phyloP scores from a whole-genome alignment of 108 stramenopile species.

The Epithemia pelagica region DNA sequence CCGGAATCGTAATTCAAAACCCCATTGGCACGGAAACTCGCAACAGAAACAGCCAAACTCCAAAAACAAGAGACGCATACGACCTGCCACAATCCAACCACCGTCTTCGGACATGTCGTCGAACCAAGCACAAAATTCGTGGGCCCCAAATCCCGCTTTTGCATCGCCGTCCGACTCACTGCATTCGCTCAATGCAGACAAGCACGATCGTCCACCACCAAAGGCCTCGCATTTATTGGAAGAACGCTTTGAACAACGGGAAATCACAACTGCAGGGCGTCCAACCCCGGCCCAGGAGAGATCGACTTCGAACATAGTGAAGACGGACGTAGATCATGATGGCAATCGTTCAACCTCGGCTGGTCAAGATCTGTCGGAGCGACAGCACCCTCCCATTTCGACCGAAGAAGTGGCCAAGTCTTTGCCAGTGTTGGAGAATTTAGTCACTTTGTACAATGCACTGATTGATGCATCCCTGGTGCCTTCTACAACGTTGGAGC shows the following conservation, averaged over 20 bases:
- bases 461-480: slow-evolving; percentile 53
- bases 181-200: too few species aligned
- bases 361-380: neutral
- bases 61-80: slow-evolving; percentile 16
- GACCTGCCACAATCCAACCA: slow-evolving; percentile 8
- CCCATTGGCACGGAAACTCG: neutral
- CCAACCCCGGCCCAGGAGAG: too few species aligned
- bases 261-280: neutral
- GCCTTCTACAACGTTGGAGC: slow-evolving; percentile 61
- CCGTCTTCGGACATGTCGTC: slow-evolving; percentile 3
- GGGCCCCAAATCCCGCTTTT: too few species aligned
- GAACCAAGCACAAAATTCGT: too few species aligned
- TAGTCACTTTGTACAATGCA: slow-evolving; percentile 46
- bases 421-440: slow-evolving; percentile 13
- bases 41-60: neutral
- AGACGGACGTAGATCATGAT: too few species aligned
- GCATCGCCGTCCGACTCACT: too few species aligned
- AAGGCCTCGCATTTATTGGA: too few species aligned
- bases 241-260: neutral
- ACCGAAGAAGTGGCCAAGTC: neutral
- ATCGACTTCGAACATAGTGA: too few species aligned
- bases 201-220: too few species aligned
- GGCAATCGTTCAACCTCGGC: too few species aligned
- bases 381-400: neutral
- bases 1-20: slow-evolving; percentile 11